A percentile compares a stretch with the other conserved stretches of the same genome.
These are phyloP conservation scores for Myriosclerotinia curreyana DNA, from an alignment of 2,329 filamentous ascomycete species.

Conservation along the genomic window DNA sequence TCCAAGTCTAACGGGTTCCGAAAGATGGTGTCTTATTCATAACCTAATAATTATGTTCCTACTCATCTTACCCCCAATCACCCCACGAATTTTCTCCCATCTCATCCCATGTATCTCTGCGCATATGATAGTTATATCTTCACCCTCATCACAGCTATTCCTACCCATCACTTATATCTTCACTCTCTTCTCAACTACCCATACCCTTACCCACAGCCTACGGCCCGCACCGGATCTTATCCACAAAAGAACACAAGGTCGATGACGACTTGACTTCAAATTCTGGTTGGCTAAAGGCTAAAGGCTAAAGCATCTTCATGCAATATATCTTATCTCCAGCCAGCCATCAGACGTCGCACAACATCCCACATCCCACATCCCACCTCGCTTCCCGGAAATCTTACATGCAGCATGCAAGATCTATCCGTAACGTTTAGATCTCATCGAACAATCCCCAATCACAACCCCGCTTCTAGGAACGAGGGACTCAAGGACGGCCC, in stretches of 20 bases:
- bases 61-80: not conserved
- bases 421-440: slow-evolving; percentile 1
- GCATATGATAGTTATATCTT: not conserved
- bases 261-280: not conserved
- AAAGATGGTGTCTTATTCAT: not conserved
- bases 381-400: no score
- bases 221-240: not conserved
- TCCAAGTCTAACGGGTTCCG: not conserved
- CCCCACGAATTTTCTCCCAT: not conserved
- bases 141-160: not conserved
- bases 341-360: not conserved
- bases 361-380: not conserved
- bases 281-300: no score
- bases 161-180: not conserved
- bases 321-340: not conserved
- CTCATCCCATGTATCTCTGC: not conserved
- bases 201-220: not conserved
- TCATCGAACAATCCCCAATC: not conserved
- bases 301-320: not conserved
- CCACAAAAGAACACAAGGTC: no score
- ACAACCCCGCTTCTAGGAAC: not conserved
- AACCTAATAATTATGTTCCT: not conserved
- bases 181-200: not conserved
- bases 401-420: not conserved
- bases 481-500: not conserved